Evolutionary conservation across 2,329 filamentous ascomycete species (phyloP).

Genomic region (Epichloe aotearoae): DNA sequence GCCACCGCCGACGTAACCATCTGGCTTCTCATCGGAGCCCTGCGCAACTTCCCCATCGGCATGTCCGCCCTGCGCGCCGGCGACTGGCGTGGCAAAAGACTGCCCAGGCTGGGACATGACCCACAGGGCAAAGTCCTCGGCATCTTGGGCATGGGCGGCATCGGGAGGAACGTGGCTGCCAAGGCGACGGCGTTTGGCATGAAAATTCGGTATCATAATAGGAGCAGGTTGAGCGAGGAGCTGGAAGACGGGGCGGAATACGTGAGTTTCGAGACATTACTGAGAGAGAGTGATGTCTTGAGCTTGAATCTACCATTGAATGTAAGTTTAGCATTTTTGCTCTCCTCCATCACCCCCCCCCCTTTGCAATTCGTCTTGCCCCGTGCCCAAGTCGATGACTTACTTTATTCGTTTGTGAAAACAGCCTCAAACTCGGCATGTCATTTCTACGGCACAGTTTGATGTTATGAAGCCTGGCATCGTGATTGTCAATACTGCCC

Average conservation of each 20-base stretch:
- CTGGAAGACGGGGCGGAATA: constrained; percentile 48
- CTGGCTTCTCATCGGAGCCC: constrained; percentile 67
- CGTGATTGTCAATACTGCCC: constrained; percentile 70
- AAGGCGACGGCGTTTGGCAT: constrained; percentile 68
- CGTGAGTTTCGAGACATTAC: constrained; percentile 59
- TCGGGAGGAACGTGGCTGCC: constrained; percentile 62
- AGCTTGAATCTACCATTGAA: constrained; percentile 74
- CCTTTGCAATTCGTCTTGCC: not conserved
- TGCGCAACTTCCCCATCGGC: constrained; percentile 57
- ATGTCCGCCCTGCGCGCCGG: constrained; percentile 54
- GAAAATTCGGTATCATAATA: constrained; percentile 63
- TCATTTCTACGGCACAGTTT: constrained; percentile 60
- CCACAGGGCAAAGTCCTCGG: constrained; percentile 67
- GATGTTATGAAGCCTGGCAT: constrained; percentile 65
- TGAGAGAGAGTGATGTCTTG: constrained; percentile 59
- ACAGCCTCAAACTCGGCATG: constrained; percentile 55
- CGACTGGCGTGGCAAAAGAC: constrained; percentile 49
- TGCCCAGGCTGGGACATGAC: constrained; percentile 55
- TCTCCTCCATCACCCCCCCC: not conserved
- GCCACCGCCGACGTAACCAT: constrained; percentile 71
- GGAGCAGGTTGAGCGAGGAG: constrained; percentile 44
- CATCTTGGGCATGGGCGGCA: constrained; percentile 77
- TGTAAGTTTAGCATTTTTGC: constrained; percentile 36
- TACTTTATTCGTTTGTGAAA: too few species aligned
- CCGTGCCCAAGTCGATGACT: too few species aligned